Evolutionary conservation across 1,284 basidiomycete species (phyloP).

Genomic region (Malassezia restricta): DNA sequence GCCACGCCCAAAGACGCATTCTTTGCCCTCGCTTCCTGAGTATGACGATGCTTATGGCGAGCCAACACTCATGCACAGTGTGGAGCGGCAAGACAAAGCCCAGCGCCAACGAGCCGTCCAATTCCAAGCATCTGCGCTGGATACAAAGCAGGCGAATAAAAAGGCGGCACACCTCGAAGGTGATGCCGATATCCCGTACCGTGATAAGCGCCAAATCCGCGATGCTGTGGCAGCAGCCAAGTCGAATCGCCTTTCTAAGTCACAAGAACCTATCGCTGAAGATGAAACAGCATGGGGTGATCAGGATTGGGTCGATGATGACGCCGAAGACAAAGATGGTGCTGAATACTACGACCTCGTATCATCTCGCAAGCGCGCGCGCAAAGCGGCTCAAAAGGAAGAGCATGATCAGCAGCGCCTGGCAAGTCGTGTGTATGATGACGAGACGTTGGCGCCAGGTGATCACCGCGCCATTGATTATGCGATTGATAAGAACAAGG

Average conservation of each 20-base stretch:
- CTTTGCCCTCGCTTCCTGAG: neutral
- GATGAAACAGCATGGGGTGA: slow-evolving; percentile 36
- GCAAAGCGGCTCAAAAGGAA: slow-evolving; percentile 31
- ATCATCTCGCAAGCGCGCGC: slow-evolving; percentile 20
- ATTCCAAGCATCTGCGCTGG: slow-evolving; percentile 37
- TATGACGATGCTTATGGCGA: slow-evolving; percentile 28
- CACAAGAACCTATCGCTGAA: slow-evolving; percentile 11
- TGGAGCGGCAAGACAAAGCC: slow-evolving; percentile 34
- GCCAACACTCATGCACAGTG: slow-evolving; percentile 25
- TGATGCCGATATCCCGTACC: slow-evolving; percentile 44
- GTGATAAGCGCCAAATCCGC: slow-evolving; percentile 35
- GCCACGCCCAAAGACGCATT: neutral
- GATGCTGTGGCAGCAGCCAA: slow-evolving; percentile 35
- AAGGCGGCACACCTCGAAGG: slow-evolving; percentile 30
- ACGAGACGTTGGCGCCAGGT: slow-evolving; percentile 30
- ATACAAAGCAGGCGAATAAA: slow-evolving; percentile 10
- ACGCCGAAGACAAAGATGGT: slow-evolving; percentile 9
- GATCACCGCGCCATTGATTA: slow-evolving; percentile 40
- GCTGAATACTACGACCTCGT: slow-evolving; percentile 44
- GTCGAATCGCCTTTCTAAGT: slow-evolving; percentile 24
- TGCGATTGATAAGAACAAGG: slow-evolving; percentile 44
- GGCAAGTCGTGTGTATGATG: slow-evolving; percentile 28
- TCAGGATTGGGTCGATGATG: slow-evolving; percentile 20
- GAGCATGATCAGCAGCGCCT: slow-evolving; percentile 36
- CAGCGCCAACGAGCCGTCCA: slow-evolving; percentile 28